These are phyloP conservation scores for Saccharomycopsis vini DNA, from an alignment of 805 yeast species.

Conservation along the genomic window DNA sequence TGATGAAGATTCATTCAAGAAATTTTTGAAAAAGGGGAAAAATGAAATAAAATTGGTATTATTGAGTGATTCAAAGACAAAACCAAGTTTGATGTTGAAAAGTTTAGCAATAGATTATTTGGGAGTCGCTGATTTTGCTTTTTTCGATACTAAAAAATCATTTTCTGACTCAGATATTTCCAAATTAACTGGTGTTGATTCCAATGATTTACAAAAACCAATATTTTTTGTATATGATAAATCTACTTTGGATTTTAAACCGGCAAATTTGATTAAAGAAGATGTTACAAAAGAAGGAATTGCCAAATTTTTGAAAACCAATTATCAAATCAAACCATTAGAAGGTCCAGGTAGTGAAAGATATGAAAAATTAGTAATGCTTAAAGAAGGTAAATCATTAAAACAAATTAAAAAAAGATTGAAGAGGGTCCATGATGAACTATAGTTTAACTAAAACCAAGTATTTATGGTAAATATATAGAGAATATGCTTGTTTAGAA, in stretches of 20 bases:
- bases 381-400: constrained; percentile 21
- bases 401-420: constrained; percentile 1
- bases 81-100: constrained; percentile 48
- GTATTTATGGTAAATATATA: too few species aligned
- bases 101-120: constrained; percentile 64
- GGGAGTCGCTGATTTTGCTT: constrained; percentile 40
- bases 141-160: constrained; percentile 27
- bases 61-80: constrained; percentile 35
- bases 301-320: constrained; percentile 21
- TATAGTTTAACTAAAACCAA: background rate
- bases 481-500: too few species aligned
- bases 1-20: constrained; percentile 26
- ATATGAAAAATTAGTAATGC: constrained; percentile 18
- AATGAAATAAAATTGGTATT: constrained; percentile 36
- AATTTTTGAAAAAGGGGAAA: constrained; percentile 16
- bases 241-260: constrained; percentile 17
- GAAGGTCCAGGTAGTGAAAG: constrained; percentile 28
- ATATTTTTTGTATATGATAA: constrained; percentile 6
- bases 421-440: constrained; percentile 3
- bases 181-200: constrained; percentile 8
- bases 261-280: constrained; percentile 20
- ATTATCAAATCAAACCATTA: constrained; percentile 21
- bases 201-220: constrained; percentile 2
- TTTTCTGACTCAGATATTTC: constrained; percentile 23
- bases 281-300: constrained; percentile 22